A percentile compares a stretch with the other conserved stretches of the same genome.
Conservation (phyloP, 164 flowering plant species). For the Saururus chinensis region DNA sequence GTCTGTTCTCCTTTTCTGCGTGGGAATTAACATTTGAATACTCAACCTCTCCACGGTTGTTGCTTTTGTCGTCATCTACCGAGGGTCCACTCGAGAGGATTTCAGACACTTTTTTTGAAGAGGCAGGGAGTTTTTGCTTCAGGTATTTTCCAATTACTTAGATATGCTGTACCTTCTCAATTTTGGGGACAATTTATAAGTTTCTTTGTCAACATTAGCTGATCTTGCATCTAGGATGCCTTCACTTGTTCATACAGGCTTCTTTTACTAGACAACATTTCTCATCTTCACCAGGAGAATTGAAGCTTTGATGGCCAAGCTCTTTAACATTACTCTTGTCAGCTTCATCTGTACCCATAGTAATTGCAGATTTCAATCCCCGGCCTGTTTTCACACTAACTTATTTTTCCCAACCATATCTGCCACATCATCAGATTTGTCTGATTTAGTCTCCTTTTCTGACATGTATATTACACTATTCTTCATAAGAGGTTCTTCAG, state of each 20-base stretch:
- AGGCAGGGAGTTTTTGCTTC: neutral
- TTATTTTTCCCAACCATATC: neutral
- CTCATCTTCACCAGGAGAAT: too few relatives aligned
- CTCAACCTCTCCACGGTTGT: neutral
- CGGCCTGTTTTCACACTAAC: neutral
- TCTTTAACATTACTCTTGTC: neutral
- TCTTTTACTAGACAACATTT: neutral
- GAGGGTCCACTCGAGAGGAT: neutral
- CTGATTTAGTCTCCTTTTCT: constrained; percentile 7
- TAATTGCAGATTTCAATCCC: neutral
- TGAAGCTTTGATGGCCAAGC: too few relatives aligned
- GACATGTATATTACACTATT: constrained; percentile 9
- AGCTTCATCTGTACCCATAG: neutral
- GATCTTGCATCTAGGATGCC: neutral
- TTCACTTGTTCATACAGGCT: neutral
- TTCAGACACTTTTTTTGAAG: neutral
- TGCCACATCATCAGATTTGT: constrained; percentile 9
- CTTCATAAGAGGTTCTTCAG: constrained; percentile 4
- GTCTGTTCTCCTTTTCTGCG: constrained; percentile 38
- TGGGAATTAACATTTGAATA: too few relatives aligned
- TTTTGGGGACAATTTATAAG: neutral
- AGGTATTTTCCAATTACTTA: neutral
- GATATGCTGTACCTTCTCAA: neutral
- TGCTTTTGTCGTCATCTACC: neutral
- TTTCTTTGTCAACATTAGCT: neutral